phyloP scores from a whole-genome alignment of 2,329 filamentous ascomycete species.

The Coniochaeta sp. region DNA sequence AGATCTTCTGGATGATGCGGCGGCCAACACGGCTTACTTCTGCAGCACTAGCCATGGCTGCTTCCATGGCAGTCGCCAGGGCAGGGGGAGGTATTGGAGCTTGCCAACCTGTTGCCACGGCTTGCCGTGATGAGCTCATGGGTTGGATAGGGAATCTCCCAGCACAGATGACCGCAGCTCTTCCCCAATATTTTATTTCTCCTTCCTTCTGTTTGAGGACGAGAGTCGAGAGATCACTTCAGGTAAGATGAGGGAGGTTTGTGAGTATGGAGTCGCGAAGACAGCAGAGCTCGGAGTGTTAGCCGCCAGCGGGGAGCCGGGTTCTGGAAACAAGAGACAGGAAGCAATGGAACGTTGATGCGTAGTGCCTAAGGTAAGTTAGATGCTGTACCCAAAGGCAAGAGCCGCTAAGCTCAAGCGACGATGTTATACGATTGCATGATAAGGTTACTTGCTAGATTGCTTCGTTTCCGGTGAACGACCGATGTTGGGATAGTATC shows the following conservation, averaged over 20 bases:
- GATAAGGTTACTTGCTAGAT: not conserved
- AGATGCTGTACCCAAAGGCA: not conserved
- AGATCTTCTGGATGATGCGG: slow-evolving; percentile 83
- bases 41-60: slow-evolving; percentile 28
- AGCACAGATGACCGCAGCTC: not conserved
- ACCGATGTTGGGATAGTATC: not conserved
- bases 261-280: not conserved
- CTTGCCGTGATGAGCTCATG: not conserved
- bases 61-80: slow-evolving; percentile 22
- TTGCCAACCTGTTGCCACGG: slow-evolving; percentile 8
- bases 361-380: too few relatives aligned
- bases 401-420: not conserved
- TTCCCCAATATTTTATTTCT: too few relatives aligned
- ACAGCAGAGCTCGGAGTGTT: not conserved
- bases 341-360: too few relatives aligned
- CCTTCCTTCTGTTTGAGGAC: not conserved
- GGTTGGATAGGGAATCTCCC: not conserved
- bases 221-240: not conserved
- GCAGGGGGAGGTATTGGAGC: slow-evolving; percentile 15
- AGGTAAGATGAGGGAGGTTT: too few relatives aligned
- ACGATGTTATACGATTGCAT: not conserved
- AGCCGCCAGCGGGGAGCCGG: not conserved
- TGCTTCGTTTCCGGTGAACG: not conserved
- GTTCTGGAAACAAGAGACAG: not conserved
- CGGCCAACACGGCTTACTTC: slow-evolving; percentile 64